Percentiles rank a stretch among this genome's conserved stretches.
Evolutionary conservation across 2,329 filamentous ascomycete species (phyloP).

Genomic region (Ophiostoma populinum): DNA sequence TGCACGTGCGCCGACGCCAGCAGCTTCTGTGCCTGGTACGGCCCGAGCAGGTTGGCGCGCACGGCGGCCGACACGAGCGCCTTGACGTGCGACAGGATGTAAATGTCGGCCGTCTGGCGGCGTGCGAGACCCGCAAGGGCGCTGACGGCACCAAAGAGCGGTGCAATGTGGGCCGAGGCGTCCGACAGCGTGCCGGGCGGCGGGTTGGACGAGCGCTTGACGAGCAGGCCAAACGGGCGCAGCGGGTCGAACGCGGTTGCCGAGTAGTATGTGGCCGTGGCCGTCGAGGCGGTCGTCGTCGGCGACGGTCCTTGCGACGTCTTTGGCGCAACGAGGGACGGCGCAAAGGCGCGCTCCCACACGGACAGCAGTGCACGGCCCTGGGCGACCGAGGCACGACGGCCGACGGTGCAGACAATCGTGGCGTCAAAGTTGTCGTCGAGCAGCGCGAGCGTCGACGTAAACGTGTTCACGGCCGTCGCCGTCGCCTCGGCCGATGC

Average conservation of each 20-base stretch:
- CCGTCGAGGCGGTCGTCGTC: too few relatives aligned
- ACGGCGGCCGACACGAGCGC: slow-evolving; percentile 63
- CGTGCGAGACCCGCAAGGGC: slow-evolving; percentile 40
- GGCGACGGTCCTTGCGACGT: too few relatives aligned
- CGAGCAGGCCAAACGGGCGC: slow-evolving; percentile 20
- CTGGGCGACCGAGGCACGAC: slow-evolving; percentile 58
- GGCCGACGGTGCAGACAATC: slow-evolving; percentile 61
- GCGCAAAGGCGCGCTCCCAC: slow-evolving; percentile 54
- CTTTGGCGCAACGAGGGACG: slow-evolving; percentile 8
- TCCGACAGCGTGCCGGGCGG: slow-evolving; percentile 17
- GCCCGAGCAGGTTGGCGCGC: slow-evolving; percentile 59
- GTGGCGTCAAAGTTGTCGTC: slow-evolving; percentile 65
- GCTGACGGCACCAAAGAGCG: slow-evolving; percentile 52
- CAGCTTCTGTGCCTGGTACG: slow-evolving; percentile 61
- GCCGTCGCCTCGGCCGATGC: too few relatives aligned
- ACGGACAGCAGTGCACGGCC: slow-evolving; percentile 57
- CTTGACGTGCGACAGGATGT: slow-evolving; percentile 60
- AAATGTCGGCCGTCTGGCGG: slow-evolving; percentile 54
- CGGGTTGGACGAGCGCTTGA: slow-evolving; percentile 14
- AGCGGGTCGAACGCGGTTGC: too few relatives aligned
- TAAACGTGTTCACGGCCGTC: slow-evolving; percentile 3
- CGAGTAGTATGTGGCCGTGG: too few relatives aligned
- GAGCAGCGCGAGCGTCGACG: slow-evolving; percentile 29
- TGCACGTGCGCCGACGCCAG: slow-evolving; percentile 45
- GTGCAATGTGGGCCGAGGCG: slow-evolving; percentile 49